Base-by-base conservation (phyloP, 2,329 filamentous ascomycete species). In the Mariannaea sp. region DNA sequence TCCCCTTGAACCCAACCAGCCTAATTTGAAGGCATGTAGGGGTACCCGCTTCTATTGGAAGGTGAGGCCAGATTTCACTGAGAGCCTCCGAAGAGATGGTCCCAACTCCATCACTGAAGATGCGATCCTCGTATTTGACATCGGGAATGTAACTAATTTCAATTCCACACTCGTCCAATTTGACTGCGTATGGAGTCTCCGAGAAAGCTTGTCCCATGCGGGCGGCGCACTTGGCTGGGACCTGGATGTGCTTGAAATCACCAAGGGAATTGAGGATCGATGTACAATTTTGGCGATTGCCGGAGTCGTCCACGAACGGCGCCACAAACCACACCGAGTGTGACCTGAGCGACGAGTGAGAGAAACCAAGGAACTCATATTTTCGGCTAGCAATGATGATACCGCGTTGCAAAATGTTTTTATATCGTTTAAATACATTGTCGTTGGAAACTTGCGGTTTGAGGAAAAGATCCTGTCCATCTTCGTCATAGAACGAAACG, bases 71-170 rank as follows among this genome's bases (percentile, higher is more conserved):
- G 3, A 92, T 81, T n/a, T 76, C 76, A 12, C 80, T 68, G 42
- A 88, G 72, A 0, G 90, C 76, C 0, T 75, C 74, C 9, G 61
- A 64, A 0, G 90, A 93, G 5, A 94, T 82, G 0, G 84, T 90
- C 0, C 90, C 90, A 1, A 90, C 87, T 1, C 90, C 90, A 65
- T 94, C 90, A 55, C 87, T 92, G 67, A 94, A 95, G 0, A 86
- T 78, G 4, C 85, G 79, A 0, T 70, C 73, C 9, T 80, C 71
- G 26, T 74, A 80, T 53, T 79, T 74, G 1, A 90, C 74, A 53
- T 89, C 85, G 0, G 66, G 58, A 1, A 85, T 77, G 1, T 55
- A 38, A 1, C 55, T 42, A 5, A 69, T 61, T 1, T 17, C 61
- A 46, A 80, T 77, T 1, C 57, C 55, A 12, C 68, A 61, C 46